Conservation (phyloP, 1,284 basidiomycete species). For the Ganoderma sinense region DNA sequence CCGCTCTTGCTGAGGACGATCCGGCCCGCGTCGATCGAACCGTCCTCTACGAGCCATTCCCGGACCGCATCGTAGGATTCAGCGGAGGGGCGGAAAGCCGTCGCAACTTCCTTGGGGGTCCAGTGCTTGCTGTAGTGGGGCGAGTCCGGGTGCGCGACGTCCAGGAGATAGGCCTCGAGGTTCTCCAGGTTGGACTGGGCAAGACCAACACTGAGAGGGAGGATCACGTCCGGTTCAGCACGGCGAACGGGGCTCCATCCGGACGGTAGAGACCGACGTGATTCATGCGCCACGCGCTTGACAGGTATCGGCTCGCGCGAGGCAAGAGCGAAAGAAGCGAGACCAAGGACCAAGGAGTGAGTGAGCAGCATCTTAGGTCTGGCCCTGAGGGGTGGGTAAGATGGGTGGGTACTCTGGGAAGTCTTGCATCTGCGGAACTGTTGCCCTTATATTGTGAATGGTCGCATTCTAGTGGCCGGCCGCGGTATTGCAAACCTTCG, state of each 20-base stretch:
- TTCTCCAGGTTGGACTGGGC: slow-evolving; percentile 51
- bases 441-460: background rate
- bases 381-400: background rate
- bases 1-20: slow-evolving; percentile 45
- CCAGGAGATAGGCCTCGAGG: slow-evolving; percentile 50
- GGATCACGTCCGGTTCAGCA: slow-evolving; percentile 40
- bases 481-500: background rate
- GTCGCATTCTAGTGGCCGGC: background rate
- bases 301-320: slow-evolving; percentile 13
- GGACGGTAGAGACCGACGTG: slow-evolving; percentile 41
- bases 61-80: slow-evolving; percentile 50
- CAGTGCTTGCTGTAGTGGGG: slow-evolving; percentile 52
- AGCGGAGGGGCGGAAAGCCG: slow-evolving; percentile 52
- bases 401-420: slow-evolving; percentile 1
- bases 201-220: slow-evolving; percentile 54
- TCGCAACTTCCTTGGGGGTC: slow-evolving; percentile 44
- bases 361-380: slow-evolving; percentile 24
- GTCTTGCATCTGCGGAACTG: background rate
- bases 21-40: slow-evolving; percentile 41
- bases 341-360: slow-evolving; percentile 14
- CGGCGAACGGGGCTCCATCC: slow-evolving; percentile 47
- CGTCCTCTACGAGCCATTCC: slow-evolving; percentile 50
- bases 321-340: slow-evolving; percentile 17
- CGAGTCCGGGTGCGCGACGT: slow-evolving; percentile 54
- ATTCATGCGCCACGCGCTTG: slow-evolving; percentile 47